Evolutionary conservation across 2,329 filamentous ascomycete species (phyloP).

Genomic region (Colletotrichum abscissum): DNA sequence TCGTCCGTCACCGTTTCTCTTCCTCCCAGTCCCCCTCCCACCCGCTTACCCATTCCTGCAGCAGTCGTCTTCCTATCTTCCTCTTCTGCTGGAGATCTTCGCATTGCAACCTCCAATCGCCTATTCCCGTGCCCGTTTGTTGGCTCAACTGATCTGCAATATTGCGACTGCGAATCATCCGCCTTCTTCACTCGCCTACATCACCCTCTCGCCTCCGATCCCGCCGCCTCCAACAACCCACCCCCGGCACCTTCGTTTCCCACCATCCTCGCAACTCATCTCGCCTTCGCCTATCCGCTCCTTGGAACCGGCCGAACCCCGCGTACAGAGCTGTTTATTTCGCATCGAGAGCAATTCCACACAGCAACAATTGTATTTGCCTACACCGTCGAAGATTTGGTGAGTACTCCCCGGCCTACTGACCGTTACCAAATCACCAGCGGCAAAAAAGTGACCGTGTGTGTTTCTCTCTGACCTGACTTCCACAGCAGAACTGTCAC

Average conservation of each 20-base stretch:
- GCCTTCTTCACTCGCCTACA: background rate
- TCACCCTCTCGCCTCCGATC: slow-evolving; percentile 10
- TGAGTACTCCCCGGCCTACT: background rate
- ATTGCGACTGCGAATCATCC: slow-evolving; percentile 6
- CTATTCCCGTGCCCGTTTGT: too few relatives aligned
- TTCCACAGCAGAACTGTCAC: slow-evolving; percentile 7
- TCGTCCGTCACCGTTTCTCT: slow-evolving; percentile 4
- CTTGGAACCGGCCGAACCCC: slow-evolving; percentile 3
- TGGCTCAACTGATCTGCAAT: background rate
- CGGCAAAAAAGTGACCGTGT: slow-evolving; percentile 7
- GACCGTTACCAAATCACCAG: background rate
- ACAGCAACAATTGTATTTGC: background rate
- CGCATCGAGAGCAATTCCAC: background rate
- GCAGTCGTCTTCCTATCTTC: background rate
- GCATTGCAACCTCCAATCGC: background rate
- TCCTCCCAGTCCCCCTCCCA: background rate
- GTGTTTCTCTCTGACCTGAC: background rate
- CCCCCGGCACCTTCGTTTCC: slow-evolving; percentile 17
- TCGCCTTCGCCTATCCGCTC: background rate
- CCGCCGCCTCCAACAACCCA: background rate
- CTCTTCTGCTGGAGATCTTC: background rate
- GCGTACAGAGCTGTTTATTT: background rate
- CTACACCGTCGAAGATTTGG: background rate
- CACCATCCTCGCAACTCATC: slow-evolving; percentile 1
- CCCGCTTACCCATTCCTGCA: background rate